phyloP scores from a whole-genome alignment of 176 grass and related monocot genomes.

The Eleusine indica region DNA sequence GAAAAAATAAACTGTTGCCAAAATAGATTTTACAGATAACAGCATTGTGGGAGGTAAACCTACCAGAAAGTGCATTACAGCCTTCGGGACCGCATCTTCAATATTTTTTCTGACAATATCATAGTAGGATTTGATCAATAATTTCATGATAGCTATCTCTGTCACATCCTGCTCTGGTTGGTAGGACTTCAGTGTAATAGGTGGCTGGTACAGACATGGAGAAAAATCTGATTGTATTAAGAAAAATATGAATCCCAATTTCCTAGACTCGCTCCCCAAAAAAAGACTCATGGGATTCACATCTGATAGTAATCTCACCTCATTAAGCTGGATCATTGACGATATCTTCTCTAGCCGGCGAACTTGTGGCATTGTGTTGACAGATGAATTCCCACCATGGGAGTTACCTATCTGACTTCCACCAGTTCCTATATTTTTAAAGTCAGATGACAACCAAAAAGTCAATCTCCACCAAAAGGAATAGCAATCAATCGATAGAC shows the following conservation, averaged over 20 bases:
- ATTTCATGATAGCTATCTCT: conserved; percentile 80
- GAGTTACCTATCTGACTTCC: conserved; percentile 53
- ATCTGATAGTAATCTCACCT: conserved; percentile 54
- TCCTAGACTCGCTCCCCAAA: not conserved
- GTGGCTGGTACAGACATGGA: conserved; percentile 61
- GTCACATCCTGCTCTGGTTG: conserved; percentile 66
- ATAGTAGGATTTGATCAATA: conserved; percentile 91
- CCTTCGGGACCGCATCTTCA: conserved; percentile 83
- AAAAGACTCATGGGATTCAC: not conserved
- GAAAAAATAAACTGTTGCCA: not conserved
- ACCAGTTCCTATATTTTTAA: conserved; percentile 43
- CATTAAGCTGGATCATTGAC: conserved; percentile 71
- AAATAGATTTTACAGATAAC: conserved; percentile 21
- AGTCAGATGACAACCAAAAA: conserved; percentile 21
- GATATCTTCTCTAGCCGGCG: conserved; percentile 45
- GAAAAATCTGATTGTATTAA: not conserved
- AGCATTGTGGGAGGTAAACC: conserved; percentile 26
- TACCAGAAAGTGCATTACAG: conserved; percentile 98
- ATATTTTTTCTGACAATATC: conserved; percentile 92
- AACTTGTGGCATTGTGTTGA: conserved; percentile 43
- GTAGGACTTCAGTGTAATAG: conserved; percentile 71
- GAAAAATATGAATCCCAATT: not conserved
- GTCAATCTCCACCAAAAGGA: not conserved
- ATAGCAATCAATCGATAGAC: not conserved
- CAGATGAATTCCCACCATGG: conserved; percentile 46